Base-by-base conservation (phyloP, 1,139 yeast species). In the Scheffersomyces insectosa region DNA sequence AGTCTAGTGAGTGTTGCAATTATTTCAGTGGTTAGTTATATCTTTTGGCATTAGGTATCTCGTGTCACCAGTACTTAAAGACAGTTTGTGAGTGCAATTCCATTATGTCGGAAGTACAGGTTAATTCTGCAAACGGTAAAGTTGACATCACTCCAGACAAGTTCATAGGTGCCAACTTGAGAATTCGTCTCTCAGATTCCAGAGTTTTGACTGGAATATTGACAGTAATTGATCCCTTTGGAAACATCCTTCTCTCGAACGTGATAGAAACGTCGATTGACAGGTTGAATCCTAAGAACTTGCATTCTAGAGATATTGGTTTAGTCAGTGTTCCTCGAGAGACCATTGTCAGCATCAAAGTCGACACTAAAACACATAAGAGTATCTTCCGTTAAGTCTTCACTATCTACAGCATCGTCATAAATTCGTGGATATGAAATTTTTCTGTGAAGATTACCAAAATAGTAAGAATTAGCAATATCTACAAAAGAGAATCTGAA, bases 201-300 rank as follows among this genome's bases (percentile, higher is more conserved):
- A 54, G 79, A 36, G 53, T 57, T 1, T 51, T 74, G 16, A 70
- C 68, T 32, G 79, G 79, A 1, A 55, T 68, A 3, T 57, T 74
- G 35, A 68, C 77, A 1, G 78, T 66, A 4, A 63, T 73, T 14
- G 79, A 74, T 48, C 77, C 78, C 1, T 74, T 72, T 57, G 79
- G 79, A 1, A 73, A 74, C 48, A 49, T 74, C 38, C 58, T 74
- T 13, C 45, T 74, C 41, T 62, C 72, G 11, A 63, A 70, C 45
- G 69, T 65, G 3, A 60, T 50, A 43, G 79, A 74, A 47, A 62
- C 63, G 20, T 61, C 73, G 0, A 44, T 43, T 2, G 74, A 67
- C 44, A 57, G 54, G 36, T 46, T 70, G 20, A 52, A 63, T 42
- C 42, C 49, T 2, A 43, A 49, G 4, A 50, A 51, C 3, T 32